Conservation (phyloP, 441 rosid species). For the Adansonia gregorii region DNA sequence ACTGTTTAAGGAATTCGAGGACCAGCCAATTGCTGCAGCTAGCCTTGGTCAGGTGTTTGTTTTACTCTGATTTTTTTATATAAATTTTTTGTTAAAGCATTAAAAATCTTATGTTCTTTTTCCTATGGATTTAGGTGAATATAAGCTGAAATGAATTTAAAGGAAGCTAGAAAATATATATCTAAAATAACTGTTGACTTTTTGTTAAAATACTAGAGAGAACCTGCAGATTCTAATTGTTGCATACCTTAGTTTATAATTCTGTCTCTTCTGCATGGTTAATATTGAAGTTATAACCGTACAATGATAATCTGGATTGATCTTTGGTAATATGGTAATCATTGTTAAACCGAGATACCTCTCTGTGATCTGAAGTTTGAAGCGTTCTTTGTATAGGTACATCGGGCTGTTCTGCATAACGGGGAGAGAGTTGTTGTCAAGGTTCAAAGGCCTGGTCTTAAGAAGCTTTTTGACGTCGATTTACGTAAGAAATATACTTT, state of each 20-base stretch:
- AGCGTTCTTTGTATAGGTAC: slow-evolving; percentile 59
- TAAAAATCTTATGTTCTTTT: not conserved
- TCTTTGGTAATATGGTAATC: not conserved
- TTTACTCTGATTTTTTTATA: slow-evolving; percentile 20
- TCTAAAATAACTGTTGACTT: not conserved
- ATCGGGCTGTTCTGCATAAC: slow-evolving; percentile 83
- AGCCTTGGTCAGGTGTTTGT: slow-evolving; percentile 98
- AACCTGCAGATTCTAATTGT: slow-evolving; percentile 7
- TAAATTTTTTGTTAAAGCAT: not conserved
- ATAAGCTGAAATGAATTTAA: not conserved
- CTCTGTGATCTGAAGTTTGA: slow-evolving; percentile 36
- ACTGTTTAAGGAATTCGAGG: slow-evolving; percentile 83
- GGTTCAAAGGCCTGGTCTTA: slow-evolving; percentile 96
- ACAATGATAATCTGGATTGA: not conserved
- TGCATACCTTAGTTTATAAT: slow-evolving; percentile 6
- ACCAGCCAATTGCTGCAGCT: slow-evolving; percentile 97
- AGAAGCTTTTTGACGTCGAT: slow-evolving; percentile 91
- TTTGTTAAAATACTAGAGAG: slow-evolving; percentile 6
- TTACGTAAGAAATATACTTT: slow-evolving; percentile 51
- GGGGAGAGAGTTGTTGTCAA: slow-evolving; percentile 90
- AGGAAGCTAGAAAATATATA: not conserved
- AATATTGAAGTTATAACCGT: not conserved
- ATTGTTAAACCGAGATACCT: not conserved
- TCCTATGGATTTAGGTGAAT: not conserved
- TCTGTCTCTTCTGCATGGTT: not conserved